Evolutionary conservation across 208 protist species (phyloP).

Genomic region (Leptomonas pyrrhocoris): DNA sequence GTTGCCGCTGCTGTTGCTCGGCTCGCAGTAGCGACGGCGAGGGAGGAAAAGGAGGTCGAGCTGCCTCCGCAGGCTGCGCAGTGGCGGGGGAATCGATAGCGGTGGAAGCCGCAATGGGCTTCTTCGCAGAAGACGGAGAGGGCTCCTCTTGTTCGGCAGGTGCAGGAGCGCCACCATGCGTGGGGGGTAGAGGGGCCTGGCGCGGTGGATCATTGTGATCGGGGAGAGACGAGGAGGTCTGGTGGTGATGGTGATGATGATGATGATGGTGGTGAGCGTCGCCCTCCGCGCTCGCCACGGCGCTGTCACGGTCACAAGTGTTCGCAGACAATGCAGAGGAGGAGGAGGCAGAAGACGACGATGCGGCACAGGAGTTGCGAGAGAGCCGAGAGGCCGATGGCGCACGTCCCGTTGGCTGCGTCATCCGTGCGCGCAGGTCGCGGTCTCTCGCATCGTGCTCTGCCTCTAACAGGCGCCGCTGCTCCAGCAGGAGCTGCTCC

Average conservation of each 20-base stretch:
- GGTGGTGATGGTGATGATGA: too few species aligned
- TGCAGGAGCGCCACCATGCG: not conserved
- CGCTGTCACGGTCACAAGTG: not conserved
- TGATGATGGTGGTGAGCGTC: too few species aligned
- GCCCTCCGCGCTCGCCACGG: too few species aligned
- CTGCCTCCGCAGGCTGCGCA: not conserved
- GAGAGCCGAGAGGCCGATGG: not conserved
- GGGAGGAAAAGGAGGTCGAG: not conserved
- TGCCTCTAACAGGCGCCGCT: constrained; percentile 6
- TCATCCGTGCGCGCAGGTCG: not conserved
- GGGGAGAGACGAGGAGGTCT: not conserved
- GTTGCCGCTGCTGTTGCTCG: not conserved
- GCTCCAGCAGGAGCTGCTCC: constrained; percentile 13
- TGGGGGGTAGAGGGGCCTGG: not conserved
- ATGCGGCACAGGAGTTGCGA: not conserved
- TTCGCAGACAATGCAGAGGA: not conserved
- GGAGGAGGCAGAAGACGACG: not conserved
- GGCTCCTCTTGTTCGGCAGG: not conserved
- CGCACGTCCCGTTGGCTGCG: not conserved
- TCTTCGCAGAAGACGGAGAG: not conserved
- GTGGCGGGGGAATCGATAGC: too few species aligned
- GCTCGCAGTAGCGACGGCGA: not conserved
- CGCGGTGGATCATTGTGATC: not conserved
- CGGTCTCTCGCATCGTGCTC: not conserved
- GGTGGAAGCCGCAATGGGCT: not conserved